Conservation (phyloP, 2,329 filamentous ascomycete species). For the Pseudogymnoascus sp. region DNA sequence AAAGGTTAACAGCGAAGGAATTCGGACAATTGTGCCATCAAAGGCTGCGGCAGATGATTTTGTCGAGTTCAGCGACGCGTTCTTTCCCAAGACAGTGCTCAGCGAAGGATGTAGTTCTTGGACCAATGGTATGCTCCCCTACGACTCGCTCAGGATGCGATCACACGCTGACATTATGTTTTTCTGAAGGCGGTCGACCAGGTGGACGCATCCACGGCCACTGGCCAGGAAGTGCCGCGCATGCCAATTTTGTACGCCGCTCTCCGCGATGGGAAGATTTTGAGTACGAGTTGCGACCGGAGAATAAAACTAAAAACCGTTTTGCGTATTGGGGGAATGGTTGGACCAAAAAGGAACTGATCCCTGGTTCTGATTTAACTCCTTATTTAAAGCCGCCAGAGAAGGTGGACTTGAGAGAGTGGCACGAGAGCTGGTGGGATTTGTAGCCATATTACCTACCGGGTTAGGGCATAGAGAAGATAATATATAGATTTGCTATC, state of each 20-base stretch:
- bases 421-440: conserved; percentile 65
- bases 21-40: conserved; percentile 52
- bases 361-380: conserved; percentile 52
- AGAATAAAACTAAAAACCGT: conserved; percentile 28
- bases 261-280: conserved; percentile 54
- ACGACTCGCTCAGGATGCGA: background rate
- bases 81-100: conserved; percentile 48
- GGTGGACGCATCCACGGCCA: conserved; percentile 59
- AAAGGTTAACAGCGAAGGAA: conserved; percentile 59
- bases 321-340: conserved; percentile 64
- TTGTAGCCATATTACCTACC: background rate
- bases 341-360: conserved; percentile 52
- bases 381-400: conserved; percentile 52
- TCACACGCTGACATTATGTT: background rate
- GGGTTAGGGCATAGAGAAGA: background rate
- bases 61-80: conserved; percentile 49
- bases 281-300: conserved; percentile 42
- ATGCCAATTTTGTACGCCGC: conserved; percentile 51
- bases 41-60: conserved; percentile 58
- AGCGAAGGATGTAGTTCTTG: conserved; percentile 61
- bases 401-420: conserved; percentile 50
- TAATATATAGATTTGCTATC: background rate
- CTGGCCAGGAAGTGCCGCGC: conserved; percentile 62
- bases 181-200: conserved; percentile 37
- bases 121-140: conserved; percentile 50